Percentiles rank a stretch among this genome's conserved stretches.
Evolutionary conservation across 1,284 basidiomycete genomes (phyloP).

Genomic region (Puccinia brachypodii): DNA sequence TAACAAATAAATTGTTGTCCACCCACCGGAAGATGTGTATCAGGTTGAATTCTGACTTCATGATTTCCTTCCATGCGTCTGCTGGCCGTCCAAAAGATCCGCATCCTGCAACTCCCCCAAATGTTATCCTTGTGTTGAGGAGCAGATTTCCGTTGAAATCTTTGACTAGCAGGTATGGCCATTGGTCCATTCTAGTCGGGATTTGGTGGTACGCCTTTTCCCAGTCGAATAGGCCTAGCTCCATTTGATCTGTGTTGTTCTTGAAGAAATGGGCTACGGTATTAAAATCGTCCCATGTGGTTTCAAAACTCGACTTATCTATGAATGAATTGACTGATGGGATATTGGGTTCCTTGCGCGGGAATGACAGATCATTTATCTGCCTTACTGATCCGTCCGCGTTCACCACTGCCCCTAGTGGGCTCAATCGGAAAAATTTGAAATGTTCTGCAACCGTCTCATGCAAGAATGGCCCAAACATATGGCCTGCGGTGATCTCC

Average conservation of each 20-base stretch:
- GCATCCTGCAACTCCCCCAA: constrained; percentile 6
- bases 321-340: constrained; percentile 6
- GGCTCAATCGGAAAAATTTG: not conserved
- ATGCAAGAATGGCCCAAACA: not conserved
- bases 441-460: not conserved
- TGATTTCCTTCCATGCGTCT: not conserved
- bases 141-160: not conserved
- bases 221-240: constrained; percentile 10
- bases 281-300: not conserved
- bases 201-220: constrained; percentile 23
- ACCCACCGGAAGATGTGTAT: not conserved
- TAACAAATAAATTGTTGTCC: not conserved
- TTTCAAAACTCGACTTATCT: not conserved
- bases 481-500: no score
- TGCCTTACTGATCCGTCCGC: not conserved
- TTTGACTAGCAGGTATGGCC: not conserved
- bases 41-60: not conserved
- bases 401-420: not conserved
- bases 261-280: not conserved
- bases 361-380: not conserved
- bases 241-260: no score
- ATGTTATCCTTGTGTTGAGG: not conserved
- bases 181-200: not conserved
- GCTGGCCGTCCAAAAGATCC: not conserved
- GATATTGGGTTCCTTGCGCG: not conserved